Percentiles rank a stretch among this genome's conserved stretches.
Conservation (phyloP, 768 basidiomycete genomes). For the Agaricus blazei region DNA sequence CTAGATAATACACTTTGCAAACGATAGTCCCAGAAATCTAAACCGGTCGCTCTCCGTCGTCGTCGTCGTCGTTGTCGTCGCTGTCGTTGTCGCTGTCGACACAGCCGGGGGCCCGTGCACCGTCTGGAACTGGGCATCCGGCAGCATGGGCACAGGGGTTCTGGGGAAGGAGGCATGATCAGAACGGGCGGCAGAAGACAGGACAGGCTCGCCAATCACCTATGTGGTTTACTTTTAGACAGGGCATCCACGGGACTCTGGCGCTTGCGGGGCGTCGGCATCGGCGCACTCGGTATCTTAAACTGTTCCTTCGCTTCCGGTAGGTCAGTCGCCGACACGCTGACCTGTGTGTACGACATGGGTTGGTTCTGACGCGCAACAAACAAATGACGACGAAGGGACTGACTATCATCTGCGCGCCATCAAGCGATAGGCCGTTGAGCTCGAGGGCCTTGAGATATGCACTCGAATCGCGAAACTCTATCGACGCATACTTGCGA, state of each 20-base stretch:
- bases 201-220: conserved; percentile 7
- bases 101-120: neutral
- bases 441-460: conserved; percentile 37
- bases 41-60: conserved; percentile 18
- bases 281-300: conserved; percentile 15
- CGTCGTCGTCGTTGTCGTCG: neutral
- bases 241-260: neutral
- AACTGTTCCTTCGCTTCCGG: conserved; percentile 32
- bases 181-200: neutral
- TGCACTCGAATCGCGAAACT: conserved; percentile 32
- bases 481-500: conserved; percentile 47
- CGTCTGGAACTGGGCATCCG: neutral
- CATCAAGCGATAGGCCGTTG: conserved; percentile 31
- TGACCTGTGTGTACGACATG: conserved; percentile 23
- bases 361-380: neutral
- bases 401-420: conserved; percentile 37
- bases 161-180: neutral
- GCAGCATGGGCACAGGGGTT: neutral
- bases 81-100: neutral
- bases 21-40: conserved; percentile 25
- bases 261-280: neutral
- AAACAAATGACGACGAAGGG: neutral
- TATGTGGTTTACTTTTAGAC: neutral
- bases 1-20: conserved; percentile 21
- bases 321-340: conserved; percentile 29